Evolutionary conservation across 305 asterid species (phyloP).

Genomic region (Solanum hybrid): DNA sequence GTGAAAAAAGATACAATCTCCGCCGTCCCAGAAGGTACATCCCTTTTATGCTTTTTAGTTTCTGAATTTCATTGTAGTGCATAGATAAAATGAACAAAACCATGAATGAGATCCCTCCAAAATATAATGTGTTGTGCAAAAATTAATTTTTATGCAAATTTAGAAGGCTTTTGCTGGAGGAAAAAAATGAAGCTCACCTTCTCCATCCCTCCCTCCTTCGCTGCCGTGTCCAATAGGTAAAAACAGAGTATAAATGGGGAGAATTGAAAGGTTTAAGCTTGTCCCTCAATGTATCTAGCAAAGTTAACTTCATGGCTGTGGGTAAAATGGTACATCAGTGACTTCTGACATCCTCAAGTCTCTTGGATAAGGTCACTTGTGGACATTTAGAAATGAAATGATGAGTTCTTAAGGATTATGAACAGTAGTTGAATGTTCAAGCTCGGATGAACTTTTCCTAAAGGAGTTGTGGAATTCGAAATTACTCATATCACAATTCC

Average conservation of each 20-base stretch:
- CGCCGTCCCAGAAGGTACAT: slow-evolving; percentile 63
- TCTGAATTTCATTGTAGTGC: not conserved
- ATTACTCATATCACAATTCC: not conserved
- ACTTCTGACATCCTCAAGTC: not conserved
- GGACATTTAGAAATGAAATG: not conserved
- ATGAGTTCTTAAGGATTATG: not conserved
- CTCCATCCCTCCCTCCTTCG: not conserved
- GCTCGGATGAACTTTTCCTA: not conserved
- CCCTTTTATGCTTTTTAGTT: not conserved
- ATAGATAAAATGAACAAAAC: not conserved
- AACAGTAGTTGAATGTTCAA: not conserved
- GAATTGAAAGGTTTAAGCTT: not conserved
- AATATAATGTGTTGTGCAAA: not conserved
- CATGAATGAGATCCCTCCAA: not conserved
- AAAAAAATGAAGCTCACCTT: not conserved
- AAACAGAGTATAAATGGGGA: not conserved
- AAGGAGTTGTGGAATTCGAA: not conserved
- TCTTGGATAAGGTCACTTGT: not conserved
- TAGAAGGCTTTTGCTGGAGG: not conserved
- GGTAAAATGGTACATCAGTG: not conserved
- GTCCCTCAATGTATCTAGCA: not conserved
- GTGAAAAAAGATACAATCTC: slow-evolving; percentile 82
- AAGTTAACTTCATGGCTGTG: not conserved
- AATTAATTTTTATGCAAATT: not conserved
- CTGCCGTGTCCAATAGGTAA: not conserved